phyloP scores from a whole-genome alignment of 805 yeast genomes.

The Cyberlindnera bimundalis region DNA sequence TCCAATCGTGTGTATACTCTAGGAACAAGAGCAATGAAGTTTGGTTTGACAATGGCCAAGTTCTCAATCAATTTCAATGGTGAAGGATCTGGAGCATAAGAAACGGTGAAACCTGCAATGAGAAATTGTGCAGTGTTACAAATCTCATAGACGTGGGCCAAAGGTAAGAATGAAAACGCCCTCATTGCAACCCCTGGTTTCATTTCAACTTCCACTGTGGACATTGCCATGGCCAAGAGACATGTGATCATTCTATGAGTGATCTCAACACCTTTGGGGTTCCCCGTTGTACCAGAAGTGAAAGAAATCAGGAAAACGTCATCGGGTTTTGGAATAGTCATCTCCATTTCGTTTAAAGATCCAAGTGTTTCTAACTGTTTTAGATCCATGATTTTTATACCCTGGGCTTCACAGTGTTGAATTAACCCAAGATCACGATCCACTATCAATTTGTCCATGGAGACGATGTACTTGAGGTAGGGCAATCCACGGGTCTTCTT shows the following conservation, averaged over 20 bases:
- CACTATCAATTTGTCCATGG: conserved; percentile 40
- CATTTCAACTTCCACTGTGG: conserved; percentile 9
- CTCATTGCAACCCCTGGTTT: conserved; percentile 25
- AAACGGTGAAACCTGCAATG: conserved; percentile 38
- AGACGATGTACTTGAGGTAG: conserved; percentile 41
- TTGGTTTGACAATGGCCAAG: conserved; percentile 43
- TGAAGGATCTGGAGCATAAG: conserved; percentile 46
- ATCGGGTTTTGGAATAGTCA: conserved; percentile 33
- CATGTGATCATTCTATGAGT: conserved; percentile 44
- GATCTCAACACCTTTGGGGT: conserved; percentile 59
- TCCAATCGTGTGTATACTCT: conserved; percentile 53
- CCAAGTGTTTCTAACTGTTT: conserved; percentile 34
- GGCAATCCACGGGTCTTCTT: conserved; percentile 31
- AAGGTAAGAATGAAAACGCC: conserved; percentile 44
- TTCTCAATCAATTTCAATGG: conserved; percentile 46
- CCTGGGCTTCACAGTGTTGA: conserved; percentile 17
- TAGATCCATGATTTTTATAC: conserved; percentile 35
- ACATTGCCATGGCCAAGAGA: conserved; percentile 30
- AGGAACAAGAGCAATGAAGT: conserved; percentile 50
- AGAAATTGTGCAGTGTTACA: conserved; percentile 32
- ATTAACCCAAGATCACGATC: conserved; percentile 24
- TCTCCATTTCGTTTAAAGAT: conserved; percentile 33
- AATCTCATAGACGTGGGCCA: conserved; percentile 61
- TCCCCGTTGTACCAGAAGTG: conserved; percentile 64
- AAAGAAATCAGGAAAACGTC: conserved; percentile 49